These are phyloP conservation scores for Hymenoscyphus linearis DNA, from an alignment of 2,329 filamentous ascomycete genomes.

Conservation along the genomic window DNA sequence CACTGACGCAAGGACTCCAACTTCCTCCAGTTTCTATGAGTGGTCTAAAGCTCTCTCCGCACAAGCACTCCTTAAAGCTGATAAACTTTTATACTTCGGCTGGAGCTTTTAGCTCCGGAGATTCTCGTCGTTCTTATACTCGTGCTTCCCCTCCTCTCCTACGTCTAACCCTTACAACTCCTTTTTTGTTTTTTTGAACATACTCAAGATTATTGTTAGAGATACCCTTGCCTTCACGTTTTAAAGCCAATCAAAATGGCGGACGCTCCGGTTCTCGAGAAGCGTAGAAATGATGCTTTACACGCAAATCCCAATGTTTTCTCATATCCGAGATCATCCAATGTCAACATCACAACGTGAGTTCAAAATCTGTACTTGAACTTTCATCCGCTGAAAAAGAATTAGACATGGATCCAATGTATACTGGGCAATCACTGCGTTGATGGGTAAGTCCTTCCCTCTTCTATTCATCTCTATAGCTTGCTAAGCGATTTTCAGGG, in stretches of 20 bases:
- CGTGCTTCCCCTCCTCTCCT: background rate
- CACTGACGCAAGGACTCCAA: background rate
- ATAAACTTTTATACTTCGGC: background rate
- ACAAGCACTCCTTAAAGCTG: background rate
- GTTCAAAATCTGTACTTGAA: background rate
- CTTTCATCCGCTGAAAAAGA: background rate
- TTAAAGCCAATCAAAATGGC: background rate
- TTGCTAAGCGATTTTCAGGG: conserved; percentile 8
- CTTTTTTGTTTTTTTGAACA: background rate
- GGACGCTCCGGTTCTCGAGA: background rate
- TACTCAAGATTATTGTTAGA: background rate
- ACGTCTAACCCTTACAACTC: background rate
- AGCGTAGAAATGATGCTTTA: conserved; percentile 18
- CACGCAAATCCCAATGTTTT: conserved; percentile 22
- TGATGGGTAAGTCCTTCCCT: conserved; percentile 41
- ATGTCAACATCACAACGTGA: conserved; percentile 49
- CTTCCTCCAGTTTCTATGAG: background rate
- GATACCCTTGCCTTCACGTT: background rate
- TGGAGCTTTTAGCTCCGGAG: background rate
- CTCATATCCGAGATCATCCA: conserved; percentile 32
- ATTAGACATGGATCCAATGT: conserved; percentile 51
- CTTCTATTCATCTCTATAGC: no score
- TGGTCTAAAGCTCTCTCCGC: background rate
- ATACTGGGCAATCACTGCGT: conserved; percentile 56
- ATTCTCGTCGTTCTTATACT: background rate